Evolutionary conservation across 2,329 filamentous ascomycete genomes (phyloP), one percentile per base, ranked within the genome.

Genomic region (Pestalotiopsis sp.): DNA sequence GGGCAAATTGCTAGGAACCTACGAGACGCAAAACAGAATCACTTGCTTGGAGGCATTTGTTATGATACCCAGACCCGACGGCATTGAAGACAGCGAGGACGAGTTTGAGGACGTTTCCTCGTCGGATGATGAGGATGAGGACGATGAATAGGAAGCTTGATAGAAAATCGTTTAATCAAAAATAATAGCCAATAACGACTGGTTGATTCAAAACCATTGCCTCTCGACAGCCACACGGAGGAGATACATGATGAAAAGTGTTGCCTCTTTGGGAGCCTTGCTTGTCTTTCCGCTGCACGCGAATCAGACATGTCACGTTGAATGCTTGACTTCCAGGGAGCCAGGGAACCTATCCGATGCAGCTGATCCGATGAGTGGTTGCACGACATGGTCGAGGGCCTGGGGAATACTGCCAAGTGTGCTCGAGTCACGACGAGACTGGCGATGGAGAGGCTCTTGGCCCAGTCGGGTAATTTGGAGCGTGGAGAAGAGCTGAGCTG

Each of bases 41-140:
- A 98, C 94, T 48, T 98, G 96, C 77, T 77, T 98, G 74, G 90
- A 89, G 73, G 91, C 91, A 24, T 98, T 97, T 81, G 83, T 93
- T 70, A 97, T 98, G 93, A 87, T 92, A 78, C 86, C 89, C 73
- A 83, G 86, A 60, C 86, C 88, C 17, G 88, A 89, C 55, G 86
- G 86, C 24, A 82, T 84, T 58, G 89, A 89, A 73, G 88, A 88
- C 20, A 88, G 84, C 74, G 88, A 88, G 38, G 74, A 76, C 30
- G 76, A 77, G 30, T 59, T 63, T 17, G 66, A 70, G 6, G 71
- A 73, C 24, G 72, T 81, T 11, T 55, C 40, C 14, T 48, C 85
- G 24, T 83, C 84, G 58, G 89, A 89, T 73, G 88, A 87, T 20
- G 87, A 84, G 73, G 88, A 77, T 17, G 64, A 68, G 13, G 63